phyloP scores from a whole-genome alignment of 2,329 filamentous ascomycete genomes.

The Phyllosticta citrichinensis region DNA sequence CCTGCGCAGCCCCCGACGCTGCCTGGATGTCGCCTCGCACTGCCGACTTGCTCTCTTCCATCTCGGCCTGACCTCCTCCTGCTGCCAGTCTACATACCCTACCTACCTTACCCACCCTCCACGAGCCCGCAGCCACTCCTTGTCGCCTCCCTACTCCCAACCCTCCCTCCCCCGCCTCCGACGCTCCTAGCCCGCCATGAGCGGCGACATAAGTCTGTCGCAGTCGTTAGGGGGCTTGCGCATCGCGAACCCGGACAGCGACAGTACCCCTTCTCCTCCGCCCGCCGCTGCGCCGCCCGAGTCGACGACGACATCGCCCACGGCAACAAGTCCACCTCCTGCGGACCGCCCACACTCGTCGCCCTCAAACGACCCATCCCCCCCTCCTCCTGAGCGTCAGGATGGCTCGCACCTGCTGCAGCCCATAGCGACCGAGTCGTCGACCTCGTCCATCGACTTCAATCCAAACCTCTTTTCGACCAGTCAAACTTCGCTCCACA shows the following conservation, averaged over 20 bases:
- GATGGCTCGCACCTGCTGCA: slow-evolving; percentile 21
- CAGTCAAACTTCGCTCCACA: slow-evolving; percentile 9
- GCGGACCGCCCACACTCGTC: slow-evolving; percentile 18
- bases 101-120: neutral
- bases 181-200: slow-evolving; percentile 47
- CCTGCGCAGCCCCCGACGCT: slow-evolving; percentile 3
- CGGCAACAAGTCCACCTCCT: slow-evolving; percentile 3
- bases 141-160: neutral
- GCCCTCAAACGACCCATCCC: slow-evolving; percentile 29
- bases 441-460: slow-evolving; percentile 28
- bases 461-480: slow-evolving; percentile 30
- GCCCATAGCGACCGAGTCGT: slow-evolving; percentile 19
- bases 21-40: slow-evolving; percentile 10
- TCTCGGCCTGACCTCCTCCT: neutral
- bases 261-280: slow-evolving; percentile 30
- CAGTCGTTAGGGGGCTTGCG: slow-evolving; percentile 87
- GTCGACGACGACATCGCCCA: slow-evolving; percentile 2
- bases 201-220: slow-evolving; percentile 84
- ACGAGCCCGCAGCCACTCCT: neutral
- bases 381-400: slow-evolving; percentile 22
- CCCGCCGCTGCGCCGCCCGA: slow-evolving; percentile 11
- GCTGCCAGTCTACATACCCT: neutral
- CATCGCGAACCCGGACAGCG: slow-evolving; percentile 91
- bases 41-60: neutral
- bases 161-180: neutral